Conservation (phyloP, 2,329 filamentous ascomycete species). For the Rhexocercosporidium sp. region DNA sequence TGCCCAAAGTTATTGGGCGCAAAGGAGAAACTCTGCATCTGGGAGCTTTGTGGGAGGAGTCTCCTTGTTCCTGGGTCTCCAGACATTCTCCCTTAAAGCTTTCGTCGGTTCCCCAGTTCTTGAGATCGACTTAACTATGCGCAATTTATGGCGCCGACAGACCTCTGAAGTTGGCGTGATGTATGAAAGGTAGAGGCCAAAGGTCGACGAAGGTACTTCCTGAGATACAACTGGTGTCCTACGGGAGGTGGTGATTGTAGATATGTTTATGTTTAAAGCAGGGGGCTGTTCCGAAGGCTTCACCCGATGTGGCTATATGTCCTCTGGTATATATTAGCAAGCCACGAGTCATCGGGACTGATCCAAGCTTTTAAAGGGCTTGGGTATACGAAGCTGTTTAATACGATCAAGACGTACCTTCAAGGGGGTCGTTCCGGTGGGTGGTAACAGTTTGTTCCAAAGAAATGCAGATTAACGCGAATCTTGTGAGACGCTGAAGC, state of each 20-base stretch:
- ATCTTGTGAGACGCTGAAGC: constrained; percentile 19
- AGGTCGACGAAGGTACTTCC: constrained; percentile 2
- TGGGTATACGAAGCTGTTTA: constrained; percentile 34
- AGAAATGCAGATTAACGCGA: constrained; percentile 22
- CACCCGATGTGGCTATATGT: constrained; percentile 28
- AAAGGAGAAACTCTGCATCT: constrained; percentile 79
- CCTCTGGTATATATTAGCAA: constrained; percentile 34
- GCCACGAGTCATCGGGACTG: constrained; percentile 35
- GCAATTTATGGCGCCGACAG: neutral
- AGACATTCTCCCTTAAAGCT: constrained; percentile 55
- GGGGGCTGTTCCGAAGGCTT: constrained; percentile 31
- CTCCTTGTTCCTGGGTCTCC: constrained; percentile 65
- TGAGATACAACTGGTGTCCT: constrained; percentile 10
- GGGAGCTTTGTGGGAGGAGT: constrained; percentile 68
- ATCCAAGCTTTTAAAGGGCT: constrained; percentile 26
- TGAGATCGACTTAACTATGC: neutral
- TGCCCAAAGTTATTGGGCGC: constrained; percentile 67
- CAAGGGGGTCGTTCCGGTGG: constrained; percentile 22
- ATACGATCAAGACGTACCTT: constrained; percentile 37
- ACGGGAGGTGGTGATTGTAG: constrained; percentile 28
- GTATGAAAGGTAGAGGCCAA: neutral
- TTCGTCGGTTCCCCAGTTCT: constrained; percentile 2
- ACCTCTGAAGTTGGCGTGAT: neutral
- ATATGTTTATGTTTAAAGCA: constrained; percentile 31
- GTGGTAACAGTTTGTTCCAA: constrained; percentile 23